Conservation (phyloP, 1,284 basidiomycete species). For the Chondrostereum purpureum region DNA sequence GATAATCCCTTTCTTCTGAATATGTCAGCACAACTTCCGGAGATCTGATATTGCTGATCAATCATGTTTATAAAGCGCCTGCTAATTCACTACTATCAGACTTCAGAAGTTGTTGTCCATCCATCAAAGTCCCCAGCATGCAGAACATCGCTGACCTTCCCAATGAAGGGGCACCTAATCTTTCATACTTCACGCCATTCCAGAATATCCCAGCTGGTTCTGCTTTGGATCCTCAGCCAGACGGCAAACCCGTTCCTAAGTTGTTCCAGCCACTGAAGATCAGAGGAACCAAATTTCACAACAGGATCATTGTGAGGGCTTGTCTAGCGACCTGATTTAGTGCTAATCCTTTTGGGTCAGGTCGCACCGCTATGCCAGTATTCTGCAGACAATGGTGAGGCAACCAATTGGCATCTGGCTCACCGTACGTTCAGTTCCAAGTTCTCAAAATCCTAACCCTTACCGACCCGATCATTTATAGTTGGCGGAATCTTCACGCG, state of each 20-base stretch:
- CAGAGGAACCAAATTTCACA: conserved; percentile 61
- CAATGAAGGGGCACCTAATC: conserved; percentile 29
- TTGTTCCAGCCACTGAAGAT: conserved; percentile 62
- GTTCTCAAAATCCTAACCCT: too few relatives aligned
- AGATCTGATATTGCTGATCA: too few relatives aligned
- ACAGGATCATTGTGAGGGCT: conserved; percentile 56
- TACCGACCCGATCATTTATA: conserved; percentile 12
- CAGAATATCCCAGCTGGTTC: conserved; percentile 46
- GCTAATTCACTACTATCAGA: too few relatives aligned
- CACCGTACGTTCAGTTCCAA: conserved; percentile 24
- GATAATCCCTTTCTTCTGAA: too few relatives aligned
- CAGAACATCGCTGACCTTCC: too few relatives aligned
- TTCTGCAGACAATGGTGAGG: conserved; percentile 49
- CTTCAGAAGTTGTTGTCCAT: too few relatives aligned
- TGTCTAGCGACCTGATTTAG: not conserved
- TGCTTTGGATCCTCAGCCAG: conserved; percentile 34
- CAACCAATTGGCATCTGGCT: conserved; percentile 34
- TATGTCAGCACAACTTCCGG: too few relatives aligned
- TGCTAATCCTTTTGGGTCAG: conserved; percentile 18
- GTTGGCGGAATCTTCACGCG: conserved; percentile 42
- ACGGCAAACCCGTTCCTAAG: conserved; percentile 41
- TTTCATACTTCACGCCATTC: conserved; percentile 48
- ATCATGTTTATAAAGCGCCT: too few relatives aligned
- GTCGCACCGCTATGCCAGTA: conserved; percentile 59
- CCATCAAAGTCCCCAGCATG: too few relatives aligned